Evolutionary conservation across 805 yeast species (phyloP), one percentile per base, ranked within the genome.

Genomic region (Kodamaea kaohsiungensis): DNA sequence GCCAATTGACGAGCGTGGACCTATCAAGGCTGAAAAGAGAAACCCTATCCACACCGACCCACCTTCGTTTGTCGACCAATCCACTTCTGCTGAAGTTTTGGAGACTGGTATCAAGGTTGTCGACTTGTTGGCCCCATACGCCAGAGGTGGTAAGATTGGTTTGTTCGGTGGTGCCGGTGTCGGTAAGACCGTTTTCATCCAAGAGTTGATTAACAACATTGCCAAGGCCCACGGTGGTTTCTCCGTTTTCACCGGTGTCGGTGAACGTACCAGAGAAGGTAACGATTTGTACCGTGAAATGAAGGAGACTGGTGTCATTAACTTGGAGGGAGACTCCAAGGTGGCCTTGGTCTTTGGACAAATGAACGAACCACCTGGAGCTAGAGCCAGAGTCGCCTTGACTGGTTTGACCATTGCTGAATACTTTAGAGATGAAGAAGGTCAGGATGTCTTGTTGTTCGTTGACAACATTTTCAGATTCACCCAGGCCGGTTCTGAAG

Each of bases 151-250:
- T 90, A 93, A 93, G 88, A 93, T 93, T 91, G 99, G 99, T 88
- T 87, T 93, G 75, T 93, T 93, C 89, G 99, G 99, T 85, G 99
- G 99, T 93, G 99, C 99, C 80, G 99, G 99, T 93, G 99, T 93
- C 89, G 99, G 99, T 83, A 93, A 93, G 83, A 93, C 99, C 80
- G 99, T 93, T 63, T 93, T 93, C 83, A 93, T 93, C 82, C 99
- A 93, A 86, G 99, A 93, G 84, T 87, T 93, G 84, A 93, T 93
- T 80, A 93, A 95, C 92, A 93, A 93, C 87, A 95, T 93, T 75
- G 99, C 99, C 77, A 95, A 93, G 86, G 98, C 99, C 73, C 98
- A 93, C 80, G 99, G 98, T 91, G 98, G 98, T 89, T 93, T 93
- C 96, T 93, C 98, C 56, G 98, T 93, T 67, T 93, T 93, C 88